Evolutionary conservation across 805 yeast species (phyloP).

Genomic region (Ogataea naganishii): DNA sequence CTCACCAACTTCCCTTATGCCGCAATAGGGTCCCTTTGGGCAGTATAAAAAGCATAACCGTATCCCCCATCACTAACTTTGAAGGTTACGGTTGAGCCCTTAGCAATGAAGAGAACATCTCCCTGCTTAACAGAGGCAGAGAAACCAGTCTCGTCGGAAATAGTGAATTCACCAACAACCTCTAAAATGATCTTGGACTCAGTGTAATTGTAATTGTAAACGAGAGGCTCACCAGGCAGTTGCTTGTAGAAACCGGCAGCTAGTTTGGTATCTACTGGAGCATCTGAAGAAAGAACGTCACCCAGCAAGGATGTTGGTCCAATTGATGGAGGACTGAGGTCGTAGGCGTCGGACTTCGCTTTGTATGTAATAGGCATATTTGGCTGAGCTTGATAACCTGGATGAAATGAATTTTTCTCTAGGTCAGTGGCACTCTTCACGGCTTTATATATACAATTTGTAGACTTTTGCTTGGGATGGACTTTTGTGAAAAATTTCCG

Average conservation of each 20-base stretch:
- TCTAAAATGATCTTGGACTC: conserved; percentile 64
- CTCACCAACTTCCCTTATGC: conserved; percentile 37
- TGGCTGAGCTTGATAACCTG: too few species aligned
- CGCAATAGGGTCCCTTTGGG: too few species aligned
- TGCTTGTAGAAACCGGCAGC: conserved; percentile 63
- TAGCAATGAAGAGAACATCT: conserved; percentile 55
- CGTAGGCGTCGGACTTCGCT: conserved; percentile 45
- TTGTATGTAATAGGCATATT: conserved; percentile 48
- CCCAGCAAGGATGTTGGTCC: conserved; percentile 62
- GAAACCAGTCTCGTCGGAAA: conserved; percentile 56
- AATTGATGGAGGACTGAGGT: conserved; percentile 45
- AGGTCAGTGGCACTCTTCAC: too few species aligned
- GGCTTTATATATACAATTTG: too few species aligned
- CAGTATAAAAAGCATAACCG: conserved; percentile 55
- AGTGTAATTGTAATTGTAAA: conserved; percentile 52
- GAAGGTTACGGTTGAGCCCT: conserved; percentile 57
- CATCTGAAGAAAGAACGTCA: conserved; percentile 48
- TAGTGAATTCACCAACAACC: conserved; percentile 50
- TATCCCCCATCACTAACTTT: conserved; percentile 40
- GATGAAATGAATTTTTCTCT: too few species aligned
- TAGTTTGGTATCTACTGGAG: conserved; percentile 47
- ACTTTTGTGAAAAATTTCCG: too few species aligned
- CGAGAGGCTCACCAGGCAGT: conserved; percentile 57
- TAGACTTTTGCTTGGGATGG: too few species aligned
- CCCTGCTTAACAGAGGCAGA: conserved; percentile 50